Percentiles rank a stretch among this genome's conserved stretches.
phyloP scores from a whole-genome alignment of 176 grass and related monocot species.

The Musa beccarii region DNA sequence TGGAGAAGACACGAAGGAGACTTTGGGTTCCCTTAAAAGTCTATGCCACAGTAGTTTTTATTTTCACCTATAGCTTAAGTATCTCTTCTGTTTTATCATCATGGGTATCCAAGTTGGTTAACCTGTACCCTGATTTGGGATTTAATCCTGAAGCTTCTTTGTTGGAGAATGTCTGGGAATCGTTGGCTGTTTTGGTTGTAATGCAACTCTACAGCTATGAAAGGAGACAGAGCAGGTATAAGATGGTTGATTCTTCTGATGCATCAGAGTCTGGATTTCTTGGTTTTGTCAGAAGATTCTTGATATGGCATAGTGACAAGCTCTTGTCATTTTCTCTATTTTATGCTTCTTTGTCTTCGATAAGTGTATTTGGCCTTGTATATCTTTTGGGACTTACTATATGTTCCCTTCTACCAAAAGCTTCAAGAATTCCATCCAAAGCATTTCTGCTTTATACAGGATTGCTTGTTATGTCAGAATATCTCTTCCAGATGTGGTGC shows the following conservation, averaged over 20 bases:
- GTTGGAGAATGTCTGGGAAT: slow-evolving; percentile 89
- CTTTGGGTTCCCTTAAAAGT: slow-evolving; percentile 89
- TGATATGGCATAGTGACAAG: slow-evolving; percentile 95
- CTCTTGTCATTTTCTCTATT: slow-evolving; percentile 69
- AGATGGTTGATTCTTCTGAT: slow-evolving; percentile 60
- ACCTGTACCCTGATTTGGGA: slow-evolving; percentile 80
- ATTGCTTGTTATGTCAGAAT: slow-evolving; percentile 68
- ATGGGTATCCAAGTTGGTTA: slow-evolving; percentile 57
- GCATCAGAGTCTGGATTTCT: slow-evolving; percentile 55
- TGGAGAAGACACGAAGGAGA: slow-evolving; percentile 65
- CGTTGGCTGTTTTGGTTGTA: slow-evolving; percentile 75
- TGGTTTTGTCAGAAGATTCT: slow-evolving; percentile 74
- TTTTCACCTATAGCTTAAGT: slow-evolving; percentile 77
- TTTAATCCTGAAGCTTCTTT: slow-evolving; percentile 75
- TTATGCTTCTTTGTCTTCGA: slow-evolving; percentile 84
- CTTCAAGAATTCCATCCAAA: slow-evolving; percentile 83
- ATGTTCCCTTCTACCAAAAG: slow-evolving; percentile 79
- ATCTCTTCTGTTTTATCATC: slow-evolving; percentile 53
- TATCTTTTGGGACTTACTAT: slow-evolving; percentile 77
- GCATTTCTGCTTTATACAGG: slow-evolving; percentile 82
- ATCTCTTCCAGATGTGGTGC: slow-evolving; percentile 94
- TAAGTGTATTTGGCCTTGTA: slow-evolving; percentile 75
- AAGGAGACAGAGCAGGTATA: slow-evolving; percentile 75
- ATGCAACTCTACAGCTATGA: slow-evolving; percentile 99
- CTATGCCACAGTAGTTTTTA: slow-evolving; percentile 70